These are phyloP conservation scores for Sequoia sempervirens DNA, from an alignment of 75 land plant genomes.

Conservation along the genomic window DNA sequence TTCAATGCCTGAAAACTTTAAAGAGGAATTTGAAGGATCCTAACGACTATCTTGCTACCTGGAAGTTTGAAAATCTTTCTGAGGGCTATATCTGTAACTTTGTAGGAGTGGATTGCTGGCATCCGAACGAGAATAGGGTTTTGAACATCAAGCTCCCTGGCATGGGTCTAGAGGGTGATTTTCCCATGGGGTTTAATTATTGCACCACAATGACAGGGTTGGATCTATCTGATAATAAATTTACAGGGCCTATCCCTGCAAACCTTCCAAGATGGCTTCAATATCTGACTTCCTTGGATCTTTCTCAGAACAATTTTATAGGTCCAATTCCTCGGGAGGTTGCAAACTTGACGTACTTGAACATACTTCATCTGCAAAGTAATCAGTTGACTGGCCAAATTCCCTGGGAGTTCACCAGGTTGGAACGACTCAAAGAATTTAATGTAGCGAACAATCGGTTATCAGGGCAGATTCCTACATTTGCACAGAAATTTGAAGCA, in stretches of 20 bases:
- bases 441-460: slow-evolving; percentile 44
- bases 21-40: slow-evolving; percentile 31
- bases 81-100: slow-evolving; percentile 38
- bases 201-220: slow-evolving; percentile 39
- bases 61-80: slow-evolving; percentile 35
- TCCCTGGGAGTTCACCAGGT: slow-evolving; percentile 27
- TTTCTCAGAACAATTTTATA: slow-evolving; percentile 41
- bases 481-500: slow-evolving; percentile 5
- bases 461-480: slow-evolving; percentile 46
- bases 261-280: slow-evolving; percentile 24
- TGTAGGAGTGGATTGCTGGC: slow-evolving; percentile 48
- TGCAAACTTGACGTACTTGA: slow-evolving; percentile 40
- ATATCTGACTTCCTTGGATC: slow-evolving; percentile 38
- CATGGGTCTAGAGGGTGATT: slow-evolving; percentile 33
- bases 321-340: slow-evolving; percentile 44
- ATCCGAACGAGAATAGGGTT: slow-evolving; percentile 41
- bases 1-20: slow-evolving; percentile 30
- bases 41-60: slow-evolving; percentile 8
- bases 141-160: slow-evolving; percentile 26
- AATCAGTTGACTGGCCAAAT: slow-evolving; percentile 45
- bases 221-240: slow-evolving; percentile 43
- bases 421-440: slow-evolving; percentile 32
- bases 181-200: slow-evolving; percentile 34
- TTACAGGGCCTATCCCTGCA: slow-evolving; percentile 36
- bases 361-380: slow-evolving; percentile 31